These are phyloP conservation scores for Sindora glabra DNA, from an alignment of 306 rosid species.

Conservation along the genomic window DNA sequence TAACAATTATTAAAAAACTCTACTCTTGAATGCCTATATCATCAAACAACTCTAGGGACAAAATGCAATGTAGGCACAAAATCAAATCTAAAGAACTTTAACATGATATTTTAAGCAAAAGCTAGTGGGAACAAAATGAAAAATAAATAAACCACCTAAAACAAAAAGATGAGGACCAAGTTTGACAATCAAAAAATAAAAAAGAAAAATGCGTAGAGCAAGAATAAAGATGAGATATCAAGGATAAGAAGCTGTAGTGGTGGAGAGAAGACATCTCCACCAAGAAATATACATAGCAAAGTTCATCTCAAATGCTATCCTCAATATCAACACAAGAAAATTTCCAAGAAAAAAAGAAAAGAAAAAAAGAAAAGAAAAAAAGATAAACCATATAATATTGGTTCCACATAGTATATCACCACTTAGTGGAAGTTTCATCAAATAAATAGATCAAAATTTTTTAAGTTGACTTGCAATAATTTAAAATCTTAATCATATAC, in stretches of 20 bases:
- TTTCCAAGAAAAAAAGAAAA: too few species aligned
- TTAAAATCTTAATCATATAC: neutral
- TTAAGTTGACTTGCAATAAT: neutral
- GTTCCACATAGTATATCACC: conserved; percentile 25
- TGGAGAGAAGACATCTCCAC: too few species aligned
- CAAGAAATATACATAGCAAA: neutral
- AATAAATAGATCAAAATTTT: neutral
- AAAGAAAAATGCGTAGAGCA: conserved; percentile 28
- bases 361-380: neutral
- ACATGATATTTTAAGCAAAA: conserved; percentile 5
- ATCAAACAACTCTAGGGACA: neutral
- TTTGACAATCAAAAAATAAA: neutral
- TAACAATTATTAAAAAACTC: neutral
- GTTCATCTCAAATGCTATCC: neutral
- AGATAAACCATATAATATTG: too few species aligned
- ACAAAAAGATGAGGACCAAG: conserved; percentile 1
- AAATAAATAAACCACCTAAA: neutral
- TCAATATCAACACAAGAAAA: conserved; percentile 15
- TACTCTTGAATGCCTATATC: neutral
- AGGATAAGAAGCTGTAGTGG: neutral
- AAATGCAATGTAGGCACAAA: neutral
- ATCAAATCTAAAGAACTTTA: neutral
- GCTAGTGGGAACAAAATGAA: conserved; percentile 30
- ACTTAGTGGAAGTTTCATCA: conserved; percentile 9
- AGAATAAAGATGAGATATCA: conserved; percentile 34